Percentiles rank a stretch among this genome's conserved stretches.
These are phyloP conservation scores for Russula sp. DNA, from an alignment of 768 basidiomycete species.

Conservation along the genomic window DNA sequence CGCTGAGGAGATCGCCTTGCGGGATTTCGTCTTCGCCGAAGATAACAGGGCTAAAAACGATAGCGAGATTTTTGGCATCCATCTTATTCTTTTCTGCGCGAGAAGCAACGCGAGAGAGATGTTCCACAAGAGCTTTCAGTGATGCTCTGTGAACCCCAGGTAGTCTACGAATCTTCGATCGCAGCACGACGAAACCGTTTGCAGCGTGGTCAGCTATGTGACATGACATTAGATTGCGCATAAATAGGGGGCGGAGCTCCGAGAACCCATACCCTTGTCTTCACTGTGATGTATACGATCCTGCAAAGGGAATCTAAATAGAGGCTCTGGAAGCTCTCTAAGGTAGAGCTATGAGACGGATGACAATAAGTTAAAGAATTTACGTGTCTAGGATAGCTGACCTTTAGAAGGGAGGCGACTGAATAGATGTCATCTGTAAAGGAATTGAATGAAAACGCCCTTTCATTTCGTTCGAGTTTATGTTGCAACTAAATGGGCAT, in stretches of 20 bases:
- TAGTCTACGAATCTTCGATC: conserved; percentile 80
- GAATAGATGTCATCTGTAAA: conserved; percentile 73
- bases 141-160: conserved; percentile 82
- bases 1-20: conserved; percentile 67
- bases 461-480: conserved; percentile 80
- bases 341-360: conserved; percentile 54
- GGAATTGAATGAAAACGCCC: conserved; percentile 61
- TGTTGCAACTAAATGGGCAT: conserved; percentile 56
- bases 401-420: conserved; percentile 81
- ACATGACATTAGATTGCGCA: neutral
- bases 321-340: conserved; percentile 81
- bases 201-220: conserved; percentile 58
- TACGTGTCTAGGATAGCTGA: conserved; percentile 27
- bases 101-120: conserved; percentile 65
- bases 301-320: conserved; percentile 72
- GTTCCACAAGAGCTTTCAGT: conserved; percentile 72
- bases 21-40: conserved; percentile 91
- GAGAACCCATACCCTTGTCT: conserved; percentile 49
- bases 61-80: conserved; percentile 88
- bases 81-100: conserved; percentile 78
- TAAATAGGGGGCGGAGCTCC: neutral
- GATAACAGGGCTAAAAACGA: conserved; percentile 81
- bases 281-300: conserved; percentile 81
- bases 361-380: neutral
- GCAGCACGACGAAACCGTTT: conserved; percentile 66